Base-by-base conservation (phyloP, 2,329 filamentous ascomycete species). In the Cladophialophora chaetospira region DNA sequence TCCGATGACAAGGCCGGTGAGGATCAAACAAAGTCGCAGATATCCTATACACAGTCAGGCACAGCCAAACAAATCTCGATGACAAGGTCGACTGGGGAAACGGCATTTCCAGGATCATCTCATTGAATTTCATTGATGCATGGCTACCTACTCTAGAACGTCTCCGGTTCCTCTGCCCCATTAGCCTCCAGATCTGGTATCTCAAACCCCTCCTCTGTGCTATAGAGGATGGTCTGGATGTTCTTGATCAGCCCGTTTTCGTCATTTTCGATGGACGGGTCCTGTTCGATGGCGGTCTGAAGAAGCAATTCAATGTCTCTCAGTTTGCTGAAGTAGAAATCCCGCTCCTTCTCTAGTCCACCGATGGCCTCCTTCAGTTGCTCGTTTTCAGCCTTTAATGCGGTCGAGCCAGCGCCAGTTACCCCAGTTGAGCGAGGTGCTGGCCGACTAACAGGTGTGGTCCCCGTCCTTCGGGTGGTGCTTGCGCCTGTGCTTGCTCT, bases 281-380 rank as follows among this genome's bases (percentile, higher is more conserved):
- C 89, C 62, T 91, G 88, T 67, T 99, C 94, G 69, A 95, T 88
- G 9, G 92, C 91, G 69, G 90, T 88, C 78, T 99, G 94, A 53
- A 99, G 84, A 68, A 99, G 79, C 64, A 99, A 79, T 77, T 99
- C 94, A 67, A 99, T 99, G 71, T 99, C 94, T 58, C 94, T 84
- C 63, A 99, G 82, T 81, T 99, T 99, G 82, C 90, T 95, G 76
- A 99, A 99, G 81, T 99, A 99, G 73, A 99, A 99, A 73, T 99
- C 94, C 47, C 94, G 84, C 79, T 99, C 94, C 67, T 94, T 88
- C 81, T 99, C 94, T 38, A 99, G 81, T 1, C 94, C 94, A 10
- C 85, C 82, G n/a, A 99, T 93, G 0, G 91, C 96, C 78, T 97
- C 93, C 81, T 96, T 96, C 66, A 97, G 82, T 25, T 88, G 89